Percentiles rank a stretch among this genome's conserved stretches.
Conservation (phyloP, 2,329 filamentous ascomycete species). For the Trichoderma atrobrunneum region DNA sequence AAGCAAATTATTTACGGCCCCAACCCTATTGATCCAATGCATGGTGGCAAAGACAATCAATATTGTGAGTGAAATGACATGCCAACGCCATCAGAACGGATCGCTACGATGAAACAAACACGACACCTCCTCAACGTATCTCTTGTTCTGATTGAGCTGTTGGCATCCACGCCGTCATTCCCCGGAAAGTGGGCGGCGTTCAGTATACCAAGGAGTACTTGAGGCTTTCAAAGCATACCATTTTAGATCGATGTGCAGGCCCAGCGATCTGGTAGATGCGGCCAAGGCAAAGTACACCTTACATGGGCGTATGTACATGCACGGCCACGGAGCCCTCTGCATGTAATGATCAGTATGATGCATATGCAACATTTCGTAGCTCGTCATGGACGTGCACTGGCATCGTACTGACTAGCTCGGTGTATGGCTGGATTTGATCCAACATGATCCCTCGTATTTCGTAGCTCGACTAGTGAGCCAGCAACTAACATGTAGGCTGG, state of each 20-base stretch:
- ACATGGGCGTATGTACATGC: background rate
- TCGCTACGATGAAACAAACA: background rate
- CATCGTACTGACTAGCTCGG: background rate
- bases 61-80: background rate
- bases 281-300: background rate
- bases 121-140: background rate
- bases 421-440: background rate
- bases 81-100: background rate
- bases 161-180: background rate
- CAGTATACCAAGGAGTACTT: background rate
- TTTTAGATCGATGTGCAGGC: background rate
- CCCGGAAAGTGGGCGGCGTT: background rate
- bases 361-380: background rate
- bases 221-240: background rate
- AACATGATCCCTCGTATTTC: background rate
- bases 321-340: background rate
- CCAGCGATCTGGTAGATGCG: constrained; percentile 13
- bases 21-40: background rate
- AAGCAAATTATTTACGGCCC: background rate
- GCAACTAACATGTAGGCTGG: background rate
- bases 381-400: background rate
- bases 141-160: background rate
- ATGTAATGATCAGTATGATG: background rate
- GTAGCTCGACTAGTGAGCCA: background rate
- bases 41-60: background rate